Evolutionary conservation across 208 protist species (phyloP).

Genomic region (Wallacemonas sp.): DNA sequence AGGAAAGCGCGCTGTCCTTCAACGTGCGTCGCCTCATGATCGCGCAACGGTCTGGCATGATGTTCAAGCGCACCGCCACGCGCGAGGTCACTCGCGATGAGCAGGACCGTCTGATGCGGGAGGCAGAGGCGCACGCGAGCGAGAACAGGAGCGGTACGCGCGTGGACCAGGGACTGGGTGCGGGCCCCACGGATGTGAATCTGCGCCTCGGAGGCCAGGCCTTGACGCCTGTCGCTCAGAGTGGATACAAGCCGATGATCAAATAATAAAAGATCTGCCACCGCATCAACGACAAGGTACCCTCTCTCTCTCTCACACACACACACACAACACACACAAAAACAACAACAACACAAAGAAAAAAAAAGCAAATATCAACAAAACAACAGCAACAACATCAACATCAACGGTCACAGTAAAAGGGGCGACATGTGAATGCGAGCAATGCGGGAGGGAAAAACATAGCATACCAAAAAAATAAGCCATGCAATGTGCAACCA

Average conservation of each 20-base stretch:
- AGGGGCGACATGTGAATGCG: too few species aligned
- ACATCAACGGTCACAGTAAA: too few species aligned
- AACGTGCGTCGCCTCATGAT: conserved; percentile 78
- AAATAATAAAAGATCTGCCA: conserved; percentile 12
- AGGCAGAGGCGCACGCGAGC: conserved; percentile 56
- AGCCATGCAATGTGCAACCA: too few species aligned
- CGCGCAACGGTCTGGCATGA: conserved; percentile 75
- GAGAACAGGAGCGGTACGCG: conserved; percentile 75
- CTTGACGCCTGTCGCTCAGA: conserved; percentile 73
- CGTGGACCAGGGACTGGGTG: conserved; percentile 39
- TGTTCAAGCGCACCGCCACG: conserved; percentile 85
- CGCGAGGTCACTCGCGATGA: conserved; percentile 84
- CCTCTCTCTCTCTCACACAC: too few species aligned
- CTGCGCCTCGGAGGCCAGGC: conserved; percentile 68
- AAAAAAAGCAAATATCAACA: too few species aligned
- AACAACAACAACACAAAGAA: too few species aligned
- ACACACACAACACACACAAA: background rate
- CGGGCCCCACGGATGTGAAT: conserved; percentile 70
- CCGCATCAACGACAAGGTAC: background rate
- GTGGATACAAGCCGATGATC: conserved; percentile 80
- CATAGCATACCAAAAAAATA: too few species aligned
- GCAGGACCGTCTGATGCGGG: conserved; percentile 68
- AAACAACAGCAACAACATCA: too few species aligned
- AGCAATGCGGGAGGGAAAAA: too few species aligned
- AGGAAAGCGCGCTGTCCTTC: conserved; percentile 67